A percentile compares a stretch with the other conserved stretches of the same genome.
Evolutionary conservation across 371 early-diverging fungal species (phyloP).

Genomic region (Apophysomyces elegans): DNA sequence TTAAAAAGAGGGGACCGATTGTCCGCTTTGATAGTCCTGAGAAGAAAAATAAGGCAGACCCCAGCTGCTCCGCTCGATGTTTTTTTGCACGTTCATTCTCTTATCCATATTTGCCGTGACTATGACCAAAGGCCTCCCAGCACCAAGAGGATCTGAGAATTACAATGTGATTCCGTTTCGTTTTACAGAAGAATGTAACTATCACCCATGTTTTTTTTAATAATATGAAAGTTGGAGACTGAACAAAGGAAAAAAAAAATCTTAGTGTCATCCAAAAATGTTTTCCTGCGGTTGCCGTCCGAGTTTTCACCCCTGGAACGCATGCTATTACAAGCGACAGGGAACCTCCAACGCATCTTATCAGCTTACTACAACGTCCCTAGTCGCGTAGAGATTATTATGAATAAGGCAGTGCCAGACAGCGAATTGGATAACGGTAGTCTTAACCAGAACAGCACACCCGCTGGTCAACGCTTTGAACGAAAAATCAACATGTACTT

Average conservation of each 20-base stretch:
- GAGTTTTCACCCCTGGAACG: constrained; percentile 47
- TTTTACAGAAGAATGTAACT: constrained; percentile 48
- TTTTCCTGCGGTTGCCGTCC: constrained; percentile 44
- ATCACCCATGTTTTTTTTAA: not conserved
- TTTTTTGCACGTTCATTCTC: constrained; percentile 5
- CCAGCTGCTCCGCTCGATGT: not conserved
- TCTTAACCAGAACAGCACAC: not conserved
- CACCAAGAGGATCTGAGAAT: constrained; percentile 25
- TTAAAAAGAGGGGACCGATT: not conserved
- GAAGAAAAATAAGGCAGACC: too few species aligned
- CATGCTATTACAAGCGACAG: constrained; percentile 47
- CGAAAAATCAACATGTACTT: constrained; percentile 48
- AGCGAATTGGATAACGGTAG: not conserved
- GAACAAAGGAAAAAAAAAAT: too few species aligned
- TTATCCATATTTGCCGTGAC: not conserved
- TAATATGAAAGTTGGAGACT: not conserved
- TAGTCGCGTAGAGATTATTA: constrained; percentile 43
- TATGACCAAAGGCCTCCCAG: constrained; percentile 22
- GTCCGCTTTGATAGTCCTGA: too few species aligned
- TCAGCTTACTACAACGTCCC: constrained; percentile 54
- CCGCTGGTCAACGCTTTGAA: constrained; percentile 27
- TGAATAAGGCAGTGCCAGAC: constrained; percentile 25
- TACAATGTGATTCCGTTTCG: constrained; percentile 41
- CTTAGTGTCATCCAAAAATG: constrained; percentile 45
- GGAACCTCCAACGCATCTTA: constrained; percentile 47